A percentile compares a stretch with the other conserved stretches of the same genome.
These are phyloP conservation scores for Trichoderma sp. DNA, from an alignment of 2,329 filamentous ascomycete species.

Conservation along the genomic window DNA sequence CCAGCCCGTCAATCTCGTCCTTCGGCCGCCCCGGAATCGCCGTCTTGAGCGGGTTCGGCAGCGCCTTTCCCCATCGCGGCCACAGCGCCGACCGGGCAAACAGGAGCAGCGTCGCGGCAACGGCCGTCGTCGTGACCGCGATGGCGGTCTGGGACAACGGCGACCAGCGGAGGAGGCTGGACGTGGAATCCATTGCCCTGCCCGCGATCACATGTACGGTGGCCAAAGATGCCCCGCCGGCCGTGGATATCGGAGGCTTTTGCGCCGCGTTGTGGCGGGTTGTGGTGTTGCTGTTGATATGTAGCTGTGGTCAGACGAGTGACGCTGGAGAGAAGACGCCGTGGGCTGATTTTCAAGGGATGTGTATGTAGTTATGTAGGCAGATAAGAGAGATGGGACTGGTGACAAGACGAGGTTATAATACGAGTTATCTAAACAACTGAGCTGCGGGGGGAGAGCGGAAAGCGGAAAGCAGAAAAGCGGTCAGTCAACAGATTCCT, in stretches of 20 bases:
- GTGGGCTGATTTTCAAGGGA: neutral
- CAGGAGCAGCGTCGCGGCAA: slow-evolving; percentile 39
- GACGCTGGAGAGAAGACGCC: neutral
- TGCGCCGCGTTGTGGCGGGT: neutral
- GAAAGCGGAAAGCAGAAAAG: neutral
- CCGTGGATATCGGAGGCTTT: neutral
- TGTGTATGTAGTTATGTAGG: neutral
- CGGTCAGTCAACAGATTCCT: neutral
- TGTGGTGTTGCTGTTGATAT: neutral
- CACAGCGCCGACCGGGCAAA: slow-evolving; percentile 37
- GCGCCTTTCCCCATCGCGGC: slow-evolving; percentile 38
- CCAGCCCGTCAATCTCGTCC: slow-evolving; percentile 37
- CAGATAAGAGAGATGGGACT: neutral
- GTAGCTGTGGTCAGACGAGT: neutral
- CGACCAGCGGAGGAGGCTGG: slow-evolving; percentile 25
- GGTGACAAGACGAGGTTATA: neutral
- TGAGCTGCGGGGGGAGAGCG: neutral
- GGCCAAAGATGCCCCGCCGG: neutral
- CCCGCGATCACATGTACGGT: neutral
- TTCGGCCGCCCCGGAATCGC: slow-evolving; percentile 36
- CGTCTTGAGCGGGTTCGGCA: slow-evolving; percentile 45
- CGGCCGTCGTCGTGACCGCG: slow-evolving; percentile 39
- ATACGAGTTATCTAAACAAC: neutral
- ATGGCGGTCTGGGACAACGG: slow-evolving; percentile 25
- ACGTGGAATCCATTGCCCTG: slow-evolving; percentile 30